Percentiles rank a stretch among this genome's conserved stretches.
Evolutionary conservation across 176 grass and related monocot species (phyloP).

Genomic region (Secale cereale): DNA sequence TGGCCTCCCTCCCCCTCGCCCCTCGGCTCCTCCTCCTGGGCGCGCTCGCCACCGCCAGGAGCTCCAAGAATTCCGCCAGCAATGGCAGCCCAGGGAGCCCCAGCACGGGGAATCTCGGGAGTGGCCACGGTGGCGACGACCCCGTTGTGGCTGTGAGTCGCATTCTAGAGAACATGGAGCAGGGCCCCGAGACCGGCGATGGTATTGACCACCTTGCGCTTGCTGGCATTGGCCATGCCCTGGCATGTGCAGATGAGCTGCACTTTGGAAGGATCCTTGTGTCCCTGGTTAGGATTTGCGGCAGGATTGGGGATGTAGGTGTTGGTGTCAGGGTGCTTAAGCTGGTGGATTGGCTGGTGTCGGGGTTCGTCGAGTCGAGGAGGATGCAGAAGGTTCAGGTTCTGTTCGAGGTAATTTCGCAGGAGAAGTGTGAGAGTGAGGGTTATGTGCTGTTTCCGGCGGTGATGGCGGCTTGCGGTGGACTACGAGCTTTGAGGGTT

Average conservation of each 20-base stretch:
- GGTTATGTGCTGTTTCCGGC: conserved; percentile 38
- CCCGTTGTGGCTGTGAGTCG: neutral
- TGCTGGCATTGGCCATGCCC: conserved; percentile 56
- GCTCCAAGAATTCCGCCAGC: neutral
- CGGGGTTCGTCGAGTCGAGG: conserved; percentile 48
- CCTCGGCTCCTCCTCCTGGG: conserved; percentile 45
- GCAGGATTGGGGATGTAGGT: neutral
- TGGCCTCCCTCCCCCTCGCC: conserved; percentile 19
- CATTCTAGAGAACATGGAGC: conserved; percentile 26
- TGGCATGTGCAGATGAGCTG: conserved; percentile 35
- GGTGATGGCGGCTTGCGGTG: conserved; percentile 59
- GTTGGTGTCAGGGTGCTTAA: conserved; percentile 59
- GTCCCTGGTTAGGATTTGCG: conserved; percentile 50
- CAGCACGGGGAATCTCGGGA: neutral
- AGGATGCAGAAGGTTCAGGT: conserved; percentile 49
- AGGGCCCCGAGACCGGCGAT: neutral
- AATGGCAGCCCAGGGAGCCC: neutral
- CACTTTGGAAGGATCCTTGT: conserved; percentile 30
- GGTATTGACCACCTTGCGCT: conserved; percentile 40
- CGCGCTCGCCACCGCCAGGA: conserved; percentile 27
- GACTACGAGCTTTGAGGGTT: conserved; percentile 44
- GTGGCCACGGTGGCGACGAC: conserved; percentile 2
- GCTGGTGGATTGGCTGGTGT: conserved; percentile 72
- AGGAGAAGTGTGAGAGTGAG: conserved; percentile 26
- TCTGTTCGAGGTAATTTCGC: conserved; percentile 40